Evolutionary conservation across 192 early-diverging fungal genomes (phyloP).

Genomic region (Rhizophagus prolifer): DNA sequence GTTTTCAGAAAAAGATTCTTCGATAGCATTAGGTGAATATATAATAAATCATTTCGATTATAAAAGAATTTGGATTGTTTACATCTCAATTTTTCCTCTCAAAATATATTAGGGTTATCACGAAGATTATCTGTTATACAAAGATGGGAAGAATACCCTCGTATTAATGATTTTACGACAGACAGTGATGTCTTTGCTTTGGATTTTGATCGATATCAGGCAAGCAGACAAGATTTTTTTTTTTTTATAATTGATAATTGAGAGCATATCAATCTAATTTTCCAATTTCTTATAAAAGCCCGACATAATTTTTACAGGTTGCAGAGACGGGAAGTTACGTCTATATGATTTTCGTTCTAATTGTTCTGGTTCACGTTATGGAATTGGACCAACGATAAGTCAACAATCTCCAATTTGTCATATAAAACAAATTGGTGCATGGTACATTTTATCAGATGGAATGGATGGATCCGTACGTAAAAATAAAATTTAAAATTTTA

Average conservation of each 20-base stretch:
- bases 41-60: not conserved
- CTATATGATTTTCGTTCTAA: slow-evolving; percentile 10
- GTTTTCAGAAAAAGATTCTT: not conserved
- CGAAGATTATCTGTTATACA: not conserved
- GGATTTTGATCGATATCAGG: slow-evolving; percentile 2
- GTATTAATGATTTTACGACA: slow-evolving; percentile 1
- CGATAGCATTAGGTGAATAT: not conserved
- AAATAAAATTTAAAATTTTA: not conserved
- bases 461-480: slow-evolving; percentile 24
- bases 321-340: slow-evolving; percentile 9
- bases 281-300: slow-evolving; percentile 1
- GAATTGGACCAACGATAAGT: not conserved
- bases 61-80: not conserved
- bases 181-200: slow-evolving; percentile 17
- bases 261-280: not conserved
- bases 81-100: not conserved
- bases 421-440: slow-evolving; percentile 12
- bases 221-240: not conserved
- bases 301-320: not conserved
- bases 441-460: slow-evolving; percentile 14
- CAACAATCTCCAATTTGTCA: slow-evolving; percentile 19
- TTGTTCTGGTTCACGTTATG: not conserved
- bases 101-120: not conserved
- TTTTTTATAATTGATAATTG: not conserved
- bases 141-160: not conserved